Evolutionary conservation across 805 yeast genomes (phyloP).

Genomic region (Monosporozyma yasuniensis): DNA sequence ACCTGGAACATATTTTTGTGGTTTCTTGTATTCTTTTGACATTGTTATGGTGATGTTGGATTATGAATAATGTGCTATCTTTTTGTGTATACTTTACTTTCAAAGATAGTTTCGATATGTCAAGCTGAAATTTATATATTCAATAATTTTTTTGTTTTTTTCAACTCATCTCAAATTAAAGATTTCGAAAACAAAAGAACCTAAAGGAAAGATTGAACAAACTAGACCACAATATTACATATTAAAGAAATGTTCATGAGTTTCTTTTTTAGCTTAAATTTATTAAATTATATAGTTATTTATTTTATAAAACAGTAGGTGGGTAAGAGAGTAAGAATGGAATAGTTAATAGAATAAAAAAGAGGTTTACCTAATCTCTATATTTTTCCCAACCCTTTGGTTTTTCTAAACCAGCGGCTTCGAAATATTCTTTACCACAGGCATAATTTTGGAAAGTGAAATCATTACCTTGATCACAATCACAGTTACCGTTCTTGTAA

Average conservation of each 20-base stretch:
- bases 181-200: not conserved
- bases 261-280: not conserved
- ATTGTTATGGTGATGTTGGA: not conserved
- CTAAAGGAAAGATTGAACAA: not conserved
- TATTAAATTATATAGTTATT: not conserved
- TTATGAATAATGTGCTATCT: not conserved
- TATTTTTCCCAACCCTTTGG: slow-evolving; percentile 54
- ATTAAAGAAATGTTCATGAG: not conserved
- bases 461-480: slow-evolving; percentile 63
- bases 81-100: not conserved
- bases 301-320: not conserved
- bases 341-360: no score
- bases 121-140: not conserved
- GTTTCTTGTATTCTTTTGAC: slow-evolving; percentile 22
- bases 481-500: slow-evolving; percentile 56
- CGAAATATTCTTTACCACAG: slow-evolving; percentile 55
- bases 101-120: not conserved
- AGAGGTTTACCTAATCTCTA: not conserved
- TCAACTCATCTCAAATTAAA: not conserved
- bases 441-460: slow-evolving; percentile 65
- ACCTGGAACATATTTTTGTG: slow-evolving; percentile 37
- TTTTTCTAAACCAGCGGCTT: slow-evolving; percentile 41
- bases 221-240: not conserved
- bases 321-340: not conserved
- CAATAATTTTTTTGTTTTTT: not conserved